These are phyloP conservation scores for Daldinia sp. DNA, from an alignment of 2,329 filamentous ascomycete species.

Conservation along the genomic window DNA sequence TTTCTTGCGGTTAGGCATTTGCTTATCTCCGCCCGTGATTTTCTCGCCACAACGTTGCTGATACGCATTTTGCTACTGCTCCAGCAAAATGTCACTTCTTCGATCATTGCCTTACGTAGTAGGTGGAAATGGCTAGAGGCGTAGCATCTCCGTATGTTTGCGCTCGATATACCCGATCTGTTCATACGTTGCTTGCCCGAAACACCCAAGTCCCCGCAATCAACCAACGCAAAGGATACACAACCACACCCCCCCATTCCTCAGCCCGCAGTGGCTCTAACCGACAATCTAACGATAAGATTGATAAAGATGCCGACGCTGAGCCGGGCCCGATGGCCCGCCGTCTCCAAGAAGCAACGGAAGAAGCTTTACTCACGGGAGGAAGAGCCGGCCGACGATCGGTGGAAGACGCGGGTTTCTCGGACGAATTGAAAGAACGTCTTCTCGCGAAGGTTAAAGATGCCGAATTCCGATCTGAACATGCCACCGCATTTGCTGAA, in stretches of 20 bases:
- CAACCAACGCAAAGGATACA: constrained; percentile 14
- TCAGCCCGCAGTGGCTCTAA: constrained; percentile 2
- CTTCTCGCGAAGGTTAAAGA: constrained; percentile 65
- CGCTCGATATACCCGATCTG: constrained; percentile 38
- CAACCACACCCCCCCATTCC: constrained; percentile 13
- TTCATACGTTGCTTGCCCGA: constrained; percentile 8
- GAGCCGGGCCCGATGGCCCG: constrained; percentile 61
- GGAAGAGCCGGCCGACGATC: constrained; percentile 67
- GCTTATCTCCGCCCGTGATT: constrained; percentile 33
- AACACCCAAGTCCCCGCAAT: background rate
- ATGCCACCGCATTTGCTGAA: constrained; percentile 58
- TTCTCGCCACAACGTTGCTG: constrained; percentile 16
- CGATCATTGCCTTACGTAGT: background rate
- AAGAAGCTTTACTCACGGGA: constrained; percentile 66
- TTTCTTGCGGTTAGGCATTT: background rate
- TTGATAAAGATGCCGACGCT: constrained; percentile 5
- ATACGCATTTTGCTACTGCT: background rate
- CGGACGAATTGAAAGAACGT: constrained; percentile 66
- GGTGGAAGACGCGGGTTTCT: constrained; percentile 70
- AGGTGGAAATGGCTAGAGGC: constrained; percentile 38
- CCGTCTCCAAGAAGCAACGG: constrained; percentile 68
- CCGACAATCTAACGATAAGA: constrained; percentile 2
- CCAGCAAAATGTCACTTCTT: constrained; percentile 24
- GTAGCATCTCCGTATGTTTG: constrained; percentile 35
- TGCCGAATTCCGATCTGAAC: constrained; percentile 61